These are phyloP conservation scores for Petunia secreta DNA, from an alignment of 257 asterid species.

Conservation along the genomic window DNA sequence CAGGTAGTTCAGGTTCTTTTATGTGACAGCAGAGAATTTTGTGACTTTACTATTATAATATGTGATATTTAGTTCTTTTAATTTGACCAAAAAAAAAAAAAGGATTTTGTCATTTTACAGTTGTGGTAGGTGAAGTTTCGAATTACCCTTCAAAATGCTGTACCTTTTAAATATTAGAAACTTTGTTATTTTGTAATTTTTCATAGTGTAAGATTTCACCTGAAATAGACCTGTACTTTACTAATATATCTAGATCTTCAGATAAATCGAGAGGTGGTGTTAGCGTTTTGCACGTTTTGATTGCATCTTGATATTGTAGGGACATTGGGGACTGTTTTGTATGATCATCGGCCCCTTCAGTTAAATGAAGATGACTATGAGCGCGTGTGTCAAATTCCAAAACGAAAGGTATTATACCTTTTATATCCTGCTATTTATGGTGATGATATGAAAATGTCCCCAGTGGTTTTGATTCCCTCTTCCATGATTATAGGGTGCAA, in stretches of 20 bases:
- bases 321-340: slow-evolving; percentile 65
- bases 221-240: neutral
- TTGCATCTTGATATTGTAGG: slow-evolving; percentile 40
- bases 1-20: neutral
- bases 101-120: neutral
- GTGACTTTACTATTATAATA: neutral
- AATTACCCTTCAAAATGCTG: neutral
- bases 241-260: neutral
- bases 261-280: neutral
- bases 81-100: neutral
- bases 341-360: slow-evolving; percentile 70
- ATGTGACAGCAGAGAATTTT: neutral
- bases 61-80: neutral
- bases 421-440: neutral
- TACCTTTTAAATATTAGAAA: neutral
- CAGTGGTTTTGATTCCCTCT: neutral
- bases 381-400: slow-evolving; percentile 72
- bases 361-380: slow-evolving; percentile 66
- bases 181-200: neutral
- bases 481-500: slow-evolving; percentile 64
- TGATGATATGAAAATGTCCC: neutral
- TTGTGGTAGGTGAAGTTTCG: too few relatives aligned
- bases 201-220: neutral
- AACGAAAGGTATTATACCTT: slow-evolving; percentile 54
- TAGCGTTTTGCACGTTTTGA: neutral